Conservation (phyloP, 805 yeast genomes). For the Schwanniomyces occidentalis region DNA sequence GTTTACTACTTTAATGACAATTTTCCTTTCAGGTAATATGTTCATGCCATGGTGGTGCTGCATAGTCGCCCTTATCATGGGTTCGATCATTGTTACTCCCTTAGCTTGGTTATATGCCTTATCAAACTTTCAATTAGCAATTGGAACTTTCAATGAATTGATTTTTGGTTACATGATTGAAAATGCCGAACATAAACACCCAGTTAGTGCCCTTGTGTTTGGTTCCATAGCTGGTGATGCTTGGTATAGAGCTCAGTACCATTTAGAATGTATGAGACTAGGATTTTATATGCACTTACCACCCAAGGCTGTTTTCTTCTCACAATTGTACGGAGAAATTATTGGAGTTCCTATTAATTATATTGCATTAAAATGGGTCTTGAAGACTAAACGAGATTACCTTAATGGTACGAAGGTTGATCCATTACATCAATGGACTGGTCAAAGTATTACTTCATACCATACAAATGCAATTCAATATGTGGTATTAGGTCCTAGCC, state of each 20-base stretch:
- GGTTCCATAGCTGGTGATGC: conserved; percentile 50
- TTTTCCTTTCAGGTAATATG: conserved; percentile 29
- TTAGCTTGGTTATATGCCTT: conserved; percentile 49
- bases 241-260: conserved; percentile 24
- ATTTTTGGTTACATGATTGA: conserved; percentile 46
- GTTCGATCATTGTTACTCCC: conserved; percentile 45
- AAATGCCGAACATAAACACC: conserved; percentile 30
- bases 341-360: conserved; percentile 51
- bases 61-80: conserved; percentile 41
- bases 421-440: conserved; percentile 50
- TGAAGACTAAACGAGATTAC: conserved; percentile 33
- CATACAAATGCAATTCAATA: conserved; percentile 48
- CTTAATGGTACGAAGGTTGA: conserved; percentile 32
- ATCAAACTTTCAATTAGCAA: conserved; percentile 51
- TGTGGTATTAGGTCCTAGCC: conserved; percentile 43
- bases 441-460: conserved; percentile 36
- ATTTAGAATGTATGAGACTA: conserved; percentile 32
- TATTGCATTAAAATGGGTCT: conserved; percentile 44
- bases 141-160: conserved; percentile 49
- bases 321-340: conserved; percentile 50
- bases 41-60: conserved; percentile 42
- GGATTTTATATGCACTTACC: conserved; percentile 54
- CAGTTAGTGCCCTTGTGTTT: conserved; percentile 45
- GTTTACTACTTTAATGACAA: conserved; percentile 27
- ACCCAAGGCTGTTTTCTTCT: conserved; percentile 46